Evolutionary conservation across 2,329 filamentous ascomycete genomes (phyloP).

Genomic region (Colletotrichum navitas): DNA sequence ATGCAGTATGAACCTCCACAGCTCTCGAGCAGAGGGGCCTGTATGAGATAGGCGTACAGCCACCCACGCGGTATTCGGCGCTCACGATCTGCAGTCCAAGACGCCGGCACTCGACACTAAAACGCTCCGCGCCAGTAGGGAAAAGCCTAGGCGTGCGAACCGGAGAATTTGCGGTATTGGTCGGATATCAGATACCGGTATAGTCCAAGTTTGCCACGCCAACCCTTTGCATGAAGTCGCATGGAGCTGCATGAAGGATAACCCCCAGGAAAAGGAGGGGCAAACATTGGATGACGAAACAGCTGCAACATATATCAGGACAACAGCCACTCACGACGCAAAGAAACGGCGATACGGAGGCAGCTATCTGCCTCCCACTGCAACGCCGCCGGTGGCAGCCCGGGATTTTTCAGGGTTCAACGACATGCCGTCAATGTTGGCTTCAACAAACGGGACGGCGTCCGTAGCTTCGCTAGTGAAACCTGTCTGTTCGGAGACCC

Average conservation of each 20-base stretch:
- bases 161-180: constrained; percentile 36
- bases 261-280: background rate
- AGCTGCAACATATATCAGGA: constrained; percentile 17
- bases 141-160: constrained; percentile 9
- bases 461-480: constrained; percentile 14
- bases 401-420: background rate
- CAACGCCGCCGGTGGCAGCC: background rate
- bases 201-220: constrained; percentile 5
- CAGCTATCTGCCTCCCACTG: background rate
- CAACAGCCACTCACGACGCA: constrained; percentile 9
- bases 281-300: constrained; percentile 22
- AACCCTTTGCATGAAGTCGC: constrained; percentile 17
- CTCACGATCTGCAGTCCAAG: constrained; percentile 21
- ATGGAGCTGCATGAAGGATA: constrained; percentile 20
- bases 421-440: background rate
- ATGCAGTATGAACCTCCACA: background rate
- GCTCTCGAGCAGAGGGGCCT: background rate
- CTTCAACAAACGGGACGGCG: constrained; percentile 18
- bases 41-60: constrained; percentile 12
- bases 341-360: constrained; percentile 12
- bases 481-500: constrained; percentile 22
- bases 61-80: background rate
- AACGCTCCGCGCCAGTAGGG: constrained; percentile 17
- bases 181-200: constrained; percentile 6
- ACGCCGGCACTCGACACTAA: background rate